A percentile compares a stretch with the other conserved stretches of the same genome.
Conservation (phyloP, 441 rosid species). For the Aleurites moluccanus region DNA sequence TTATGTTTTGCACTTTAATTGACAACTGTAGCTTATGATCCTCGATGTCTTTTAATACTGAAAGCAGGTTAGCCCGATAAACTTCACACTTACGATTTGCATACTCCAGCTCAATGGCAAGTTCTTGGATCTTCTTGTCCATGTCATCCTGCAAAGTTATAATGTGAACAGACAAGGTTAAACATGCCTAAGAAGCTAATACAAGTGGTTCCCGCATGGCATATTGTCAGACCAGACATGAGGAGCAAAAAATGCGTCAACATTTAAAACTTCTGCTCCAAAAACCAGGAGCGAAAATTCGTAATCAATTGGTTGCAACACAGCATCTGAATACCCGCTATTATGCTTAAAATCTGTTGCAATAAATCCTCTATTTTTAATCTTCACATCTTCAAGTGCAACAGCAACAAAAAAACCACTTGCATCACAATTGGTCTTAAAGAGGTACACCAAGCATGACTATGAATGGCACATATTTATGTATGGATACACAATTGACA, state of each 20-base stretch:
- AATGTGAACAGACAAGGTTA: background rate
- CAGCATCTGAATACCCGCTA: too few relatives aligned
- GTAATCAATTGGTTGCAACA: background rate
- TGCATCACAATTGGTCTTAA: background rate
- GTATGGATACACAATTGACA: background rate
- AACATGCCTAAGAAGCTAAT: too few relatives aligned
- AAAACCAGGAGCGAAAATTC: background rate
- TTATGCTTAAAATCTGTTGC: background rate
- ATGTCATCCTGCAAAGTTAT: slow-evolving; percentile 61
- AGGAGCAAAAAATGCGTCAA: background rate
- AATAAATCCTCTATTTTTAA: background rate
- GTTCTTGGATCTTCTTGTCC: slow-evolving; percentile 69
- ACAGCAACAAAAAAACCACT: too few relatives aligned
- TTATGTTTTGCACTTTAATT: slow-evolving; percentile 75
- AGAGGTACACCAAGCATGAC: background rate
- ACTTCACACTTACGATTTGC: slow-evolving; percentile 77
- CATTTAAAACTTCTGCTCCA: background rate
- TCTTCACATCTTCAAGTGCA: background rate
- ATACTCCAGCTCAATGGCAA: slow-evolving; percentile 51
- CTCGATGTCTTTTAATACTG: slow-evolving; percentile 81
- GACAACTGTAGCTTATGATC: slow-evolving; percentile 84
- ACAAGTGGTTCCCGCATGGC: background rate
- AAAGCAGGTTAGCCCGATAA: slow-evolving; percentile 73
- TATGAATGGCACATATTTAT: background rate
- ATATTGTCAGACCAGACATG: background rate